phyloP scores from a whole-genome alignment of 805 yeast species.

The Candida orba region DNA sequence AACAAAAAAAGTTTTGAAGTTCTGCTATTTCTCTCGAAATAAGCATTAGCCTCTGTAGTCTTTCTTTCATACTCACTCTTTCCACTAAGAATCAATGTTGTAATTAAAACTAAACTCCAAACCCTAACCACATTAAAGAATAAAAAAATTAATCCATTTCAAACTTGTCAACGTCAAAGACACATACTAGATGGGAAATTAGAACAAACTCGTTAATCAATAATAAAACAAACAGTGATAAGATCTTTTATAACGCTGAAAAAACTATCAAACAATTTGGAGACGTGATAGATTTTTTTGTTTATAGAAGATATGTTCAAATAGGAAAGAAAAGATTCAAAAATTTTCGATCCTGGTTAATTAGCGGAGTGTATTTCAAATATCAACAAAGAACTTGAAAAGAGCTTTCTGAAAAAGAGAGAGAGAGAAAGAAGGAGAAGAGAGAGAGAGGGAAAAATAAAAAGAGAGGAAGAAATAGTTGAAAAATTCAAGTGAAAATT shows the following conservation, averaged over 20 bases:
- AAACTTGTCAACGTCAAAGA: background rate
- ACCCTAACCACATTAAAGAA: no score
- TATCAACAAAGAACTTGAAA: slow-evolving; percentile 14
- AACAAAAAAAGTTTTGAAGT: no score
- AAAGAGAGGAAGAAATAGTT: background rate
- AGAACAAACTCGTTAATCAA: slow-evolving; percentile 3
- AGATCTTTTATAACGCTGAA: background rate
- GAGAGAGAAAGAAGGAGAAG: slow-evolving; percentile 22
- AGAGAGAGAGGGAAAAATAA: slow-evolving; percentile 17
- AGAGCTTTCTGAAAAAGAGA: slow-evolving; percentile 29
- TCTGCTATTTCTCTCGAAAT: background rate
- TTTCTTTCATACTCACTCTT: slow-evolving; percentile 9
- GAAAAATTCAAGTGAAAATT: slow-evolving; percentile 4
- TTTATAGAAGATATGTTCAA: background rate
- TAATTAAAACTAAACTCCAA: no score
- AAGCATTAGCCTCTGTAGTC: background rate
- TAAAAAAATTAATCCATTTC: background rate
- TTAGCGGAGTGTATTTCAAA: slow-evolving; percentile 1
- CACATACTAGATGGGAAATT: background rate
- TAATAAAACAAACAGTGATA: background rate
- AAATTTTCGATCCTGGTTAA: background rate
- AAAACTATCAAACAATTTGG: slow-evolving; percentile 5
- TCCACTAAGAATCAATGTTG: no score
- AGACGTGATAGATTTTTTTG: slow-evolving; percentile 1
- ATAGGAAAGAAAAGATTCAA: background rate